These are phyloP conservation scores for Cryptococcus sp. DNA, from an alignment of 1,284 basidiomycete species.

Conservation along the genomic window DNA sequence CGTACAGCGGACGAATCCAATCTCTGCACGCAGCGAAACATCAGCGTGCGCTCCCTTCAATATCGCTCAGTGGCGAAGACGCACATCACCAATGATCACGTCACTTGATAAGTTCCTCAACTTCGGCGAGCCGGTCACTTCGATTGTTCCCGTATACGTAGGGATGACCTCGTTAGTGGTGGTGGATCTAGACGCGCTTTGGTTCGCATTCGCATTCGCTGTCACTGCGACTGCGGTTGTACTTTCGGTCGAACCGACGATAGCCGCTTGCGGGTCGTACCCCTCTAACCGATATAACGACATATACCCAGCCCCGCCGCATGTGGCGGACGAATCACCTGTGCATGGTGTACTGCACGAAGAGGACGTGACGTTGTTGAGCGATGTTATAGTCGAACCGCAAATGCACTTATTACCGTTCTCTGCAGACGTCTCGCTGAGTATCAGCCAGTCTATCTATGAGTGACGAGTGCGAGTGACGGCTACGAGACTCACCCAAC, in stretches of 20 bases:
- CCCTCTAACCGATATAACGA: conserved; percentile 5
- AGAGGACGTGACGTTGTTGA: background rate
- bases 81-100: too few species aligned
- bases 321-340: conserved; percentile 1
- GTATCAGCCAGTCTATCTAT: too few species aligned
- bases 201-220: background rate
- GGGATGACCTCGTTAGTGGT: too few species aligned
- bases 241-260: background rate
- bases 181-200: too few species aligned
- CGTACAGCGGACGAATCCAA: too few species aligned
- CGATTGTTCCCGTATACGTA: too few species aligned
- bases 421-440: background rate
- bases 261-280: conserved; percentile 1
- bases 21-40: too few species aligned
- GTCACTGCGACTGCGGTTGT: background rate
- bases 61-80: too few species aligned
- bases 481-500: conserved; percentile 1
- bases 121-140: background rate
- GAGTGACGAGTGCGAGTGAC: too few species aligned
- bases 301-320: conserved; percentile 4
- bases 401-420: conserved; percentile 9
- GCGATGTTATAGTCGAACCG: conserved; percentile 4
- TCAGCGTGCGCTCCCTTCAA: too few species aligned
- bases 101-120: background rate
- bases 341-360: background rate